Conservation (phyloP, 106 monocot species). For the Allium fistulosum region DNA sequence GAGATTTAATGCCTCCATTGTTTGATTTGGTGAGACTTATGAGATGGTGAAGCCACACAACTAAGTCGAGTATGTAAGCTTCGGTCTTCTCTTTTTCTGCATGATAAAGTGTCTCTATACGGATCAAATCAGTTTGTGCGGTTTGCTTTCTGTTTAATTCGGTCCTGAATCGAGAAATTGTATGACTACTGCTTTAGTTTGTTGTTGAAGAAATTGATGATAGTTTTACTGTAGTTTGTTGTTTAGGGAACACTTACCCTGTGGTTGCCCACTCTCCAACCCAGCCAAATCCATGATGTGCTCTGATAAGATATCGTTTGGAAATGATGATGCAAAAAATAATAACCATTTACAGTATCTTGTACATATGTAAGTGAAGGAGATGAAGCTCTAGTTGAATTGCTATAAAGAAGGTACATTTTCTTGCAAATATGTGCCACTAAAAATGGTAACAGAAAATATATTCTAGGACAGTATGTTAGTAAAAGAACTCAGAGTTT, state of each 20-base stretch:
- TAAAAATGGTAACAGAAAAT: no score
- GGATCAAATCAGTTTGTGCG: slow-evolving; percentile 48
- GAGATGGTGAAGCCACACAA: slow-evolving; percentile 94
- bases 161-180: slow-evolving; percentile 31
- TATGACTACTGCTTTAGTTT: background rate
- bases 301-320: slow-evolving; percentile 28
- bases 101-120: slow-evolving; percentile 87
- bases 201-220: background rate
- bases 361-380: no score
- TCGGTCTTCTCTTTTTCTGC: slow-evolving; percentile 87
- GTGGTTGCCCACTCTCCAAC: slow-evolving; percentile 99
- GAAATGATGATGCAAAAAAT: no score
- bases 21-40: slow-evolving; percentile 42
- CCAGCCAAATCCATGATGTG: slow-evolving; percentile 98
- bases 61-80: slow-evolving; percentile 70
- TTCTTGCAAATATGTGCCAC: no score
- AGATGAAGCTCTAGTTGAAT: no score
- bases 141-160: slow-evolving; percentile 52
- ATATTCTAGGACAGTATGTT: no score
- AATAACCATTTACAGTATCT: no score
- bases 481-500: no score
- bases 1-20: slow-evolving; percentile 70
- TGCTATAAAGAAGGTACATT: no score
- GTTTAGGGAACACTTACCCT: slow-evolving; percentile 37
- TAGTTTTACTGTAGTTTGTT: background rate